Evolutionary conservation across 1,284 basidiomycete species (phyloP).

Genomic region (Apiotrichum porosum): DNA sequence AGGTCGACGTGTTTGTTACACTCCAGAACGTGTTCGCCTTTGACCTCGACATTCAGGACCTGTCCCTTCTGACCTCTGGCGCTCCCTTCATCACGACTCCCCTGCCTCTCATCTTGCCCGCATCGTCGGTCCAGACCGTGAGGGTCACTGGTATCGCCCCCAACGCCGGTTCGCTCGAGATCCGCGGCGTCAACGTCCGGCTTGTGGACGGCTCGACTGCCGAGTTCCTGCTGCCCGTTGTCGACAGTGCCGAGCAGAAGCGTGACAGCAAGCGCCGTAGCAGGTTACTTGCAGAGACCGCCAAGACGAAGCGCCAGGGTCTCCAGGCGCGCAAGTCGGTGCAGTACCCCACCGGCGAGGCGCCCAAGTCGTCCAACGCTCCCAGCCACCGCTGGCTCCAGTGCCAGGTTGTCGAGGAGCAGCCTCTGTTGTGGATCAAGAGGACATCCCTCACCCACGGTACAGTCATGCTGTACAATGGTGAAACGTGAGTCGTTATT

Average conservation of each 20-base stretch:
- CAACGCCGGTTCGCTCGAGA: slow-evolving; percentile 60
- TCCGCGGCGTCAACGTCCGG: slow-evolving; percentile 74
- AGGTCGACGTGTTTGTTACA: slow-evolving; percentile 71
- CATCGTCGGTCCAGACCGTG: slow-evolving; percentile 68
- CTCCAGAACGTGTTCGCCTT: slow-evolving; percentile 89
- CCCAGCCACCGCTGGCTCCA: slow-evolving; percentile 33
- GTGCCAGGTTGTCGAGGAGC: slow-evolving; percentile 66
- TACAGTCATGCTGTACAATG: slow-evolving; percentile 87
- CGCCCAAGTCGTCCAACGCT: too few relatives aligned
- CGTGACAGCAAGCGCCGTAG: slow-evolving; percentile 51
- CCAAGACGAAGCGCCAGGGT: slow-evolving; percentile 34
- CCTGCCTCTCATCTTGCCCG: slow-evolving; percentile 60
- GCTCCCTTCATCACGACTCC: slow-evolving; percentile 65
- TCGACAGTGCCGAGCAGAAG: slow-evolving; percentile 63
- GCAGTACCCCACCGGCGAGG: neutral
- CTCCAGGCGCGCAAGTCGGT: slow-evolving; percentile 28
- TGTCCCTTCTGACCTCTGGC: slow-evolving; percentile 82
- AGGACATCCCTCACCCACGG: slow-evolving; percentile 83
- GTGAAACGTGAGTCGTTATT: slow-evolving; percentile 82
- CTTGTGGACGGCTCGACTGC: slow-evolving; percentile 66
- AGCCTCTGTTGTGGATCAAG: slow-evolving; percentile 77
- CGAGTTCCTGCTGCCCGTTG: slow-evolving; percentile 71
- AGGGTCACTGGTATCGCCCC: slow-evolving; percentile 65
- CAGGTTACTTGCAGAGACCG: slow-evolving; percentile 53
- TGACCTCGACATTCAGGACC: slow-evolving; percentile 74